Evolutionary conservation across 2,329 filamentous ascomycete genomes (phyloP).

Genomic region (Ceratocystis diversiconidia): DNA sequence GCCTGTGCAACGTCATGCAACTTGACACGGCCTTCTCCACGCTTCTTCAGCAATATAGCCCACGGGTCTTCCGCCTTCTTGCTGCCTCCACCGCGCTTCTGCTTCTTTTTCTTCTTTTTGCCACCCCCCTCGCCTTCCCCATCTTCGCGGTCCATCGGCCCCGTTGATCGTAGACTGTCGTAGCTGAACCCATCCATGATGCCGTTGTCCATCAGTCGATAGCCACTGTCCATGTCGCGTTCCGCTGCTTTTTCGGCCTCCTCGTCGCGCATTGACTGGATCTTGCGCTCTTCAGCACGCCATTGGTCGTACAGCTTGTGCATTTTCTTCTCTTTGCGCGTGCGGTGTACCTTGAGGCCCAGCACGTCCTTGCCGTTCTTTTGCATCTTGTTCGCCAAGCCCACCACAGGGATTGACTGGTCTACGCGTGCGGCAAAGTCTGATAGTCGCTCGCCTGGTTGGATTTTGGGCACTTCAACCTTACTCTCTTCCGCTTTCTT

Average conservation of each 20-base stretch:
- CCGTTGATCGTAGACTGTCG: slow-evolving; percentile 11
- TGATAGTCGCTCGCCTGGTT: slow-evolving; percentile 67
- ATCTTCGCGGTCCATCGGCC: slow-evolving; percentile 27
- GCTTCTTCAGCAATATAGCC: slow-evolving; percentile 55
- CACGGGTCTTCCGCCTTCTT: slow-evolving; percentile 52
- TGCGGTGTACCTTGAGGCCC: slow-evolving; percentile 53
- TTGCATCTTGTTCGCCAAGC: slow-evolving; percentile 49
- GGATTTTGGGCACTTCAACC: slow-evolving; percentile 48
- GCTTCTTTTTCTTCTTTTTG: slow-evolving; percentile 32
- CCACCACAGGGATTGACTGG: slow-evolving; percentile 62
- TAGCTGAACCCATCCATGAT: slow-evolving; percentile 17
- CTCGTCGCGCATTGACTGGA: slow-evolving; percentile 50
- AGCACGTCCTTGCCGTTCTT: slow-evolving; percentile 48
- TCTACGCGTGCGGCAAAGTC: slow-evolving; percentile 77
- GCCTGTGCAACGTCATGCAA: slow-evolving; percentile 53
- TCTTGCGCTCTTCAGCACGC: slow-evolving; percentile 49
- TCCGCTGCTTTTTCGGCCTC: slow-evolving; percentile 50
- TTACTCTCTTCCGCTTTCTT: slow-evolving; percentile 21
- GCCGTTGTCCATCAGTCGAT: slow-evolving; percentile 30
- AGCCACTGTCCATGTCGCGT: slow-evolving; percentile 45
- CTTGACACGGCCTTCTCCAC: slow-evolving; percentile 39
- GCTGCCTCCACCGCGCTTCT: slow-evolving; percentile 26
- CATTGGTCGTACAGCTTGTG: slow-evolving; percentile 69
- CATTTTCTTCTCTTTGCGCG: slow-evolving; percentile 74
- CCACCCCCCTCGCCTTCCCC: slow-evolving; percentile 27